Conservation (phyloP, 352 stramenopile genomes). For the Pythium oligandrum region DNA sequence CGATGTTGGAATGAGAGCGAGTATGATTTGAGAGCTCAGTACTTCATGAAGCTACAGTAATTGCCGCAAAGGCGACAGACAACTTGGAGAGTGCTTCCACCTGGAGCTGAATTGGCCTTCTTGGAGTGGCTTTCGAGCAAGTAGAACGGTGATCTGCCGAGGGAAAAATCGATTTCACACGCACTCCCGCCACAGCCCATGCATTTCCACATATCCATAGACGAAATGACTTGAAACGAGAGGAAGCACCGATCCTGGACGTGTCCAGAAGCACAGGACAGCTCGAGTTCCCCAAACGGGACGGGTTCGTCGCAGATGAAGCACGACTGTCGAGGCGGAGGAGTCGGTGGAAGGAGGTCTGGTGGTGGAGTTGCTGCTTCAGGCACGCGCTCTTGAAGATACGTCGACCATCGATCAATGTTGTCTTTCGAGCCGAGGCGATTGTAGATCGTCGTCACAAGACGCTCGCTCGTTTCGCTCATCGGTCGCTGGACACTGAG, state of each 20-base stretch:
- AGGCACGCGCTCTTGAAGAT: slow-evolving; percentile 27
- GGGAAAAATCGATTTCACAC: slow-evolving; percentile 44
- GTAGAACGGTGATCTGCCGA: slow-evolving; percentile 51
- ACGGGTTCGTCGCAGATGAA: slow-evolving; percentile 65
- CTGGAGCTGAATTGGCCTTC: background rate
- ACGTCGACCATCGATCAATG: slow-evolving; percentile 30
- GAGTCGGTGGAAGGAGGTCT: slow-evolving; percentile 15
- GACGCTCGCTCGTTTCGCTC: slow-evolving; percentile 20
- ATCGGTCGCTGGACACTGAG: slow-evolving; percentile 61
- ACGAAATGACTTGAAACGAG: slow-evolving; percentile 59
- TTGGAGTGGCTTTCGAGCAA: slow-evolving; percentile 33
- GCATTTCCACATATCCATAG: slow-evolving; percentile 78
- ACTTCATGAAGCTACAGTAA: slow-evolving; percentile 73
- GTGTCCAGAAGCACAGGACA: slow-evolving; percentile 54
- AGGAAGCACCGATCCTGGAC: slow-evolving; percentile 73
- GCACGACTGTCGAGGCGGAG: slow-evolving; percentile 51
- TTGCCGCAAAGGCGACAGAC: slow-evolving; percentile 70
- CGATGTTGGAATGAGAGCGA: too few species aligned
- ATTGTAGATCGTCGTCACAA: slow-evolving; percentile 61
- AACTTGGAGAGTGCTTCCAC: slow-evolving; percentile 25
- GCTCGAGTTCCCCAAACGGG: slow-evolving; percentile 57
- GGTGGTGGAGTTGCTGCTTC: background rate
- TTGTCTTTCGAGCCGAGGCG: slow-evolving; percentile 45
- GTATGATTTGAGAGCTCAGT: slow-evolving; percentile 17
- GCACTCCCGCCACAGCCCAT: slow-evolving; percentile 68